These are phyloP conservation scores for Pythium periplocum DNA, from an alignment of 352 stramenopile species.

Conservation along the genomic window DNA sequence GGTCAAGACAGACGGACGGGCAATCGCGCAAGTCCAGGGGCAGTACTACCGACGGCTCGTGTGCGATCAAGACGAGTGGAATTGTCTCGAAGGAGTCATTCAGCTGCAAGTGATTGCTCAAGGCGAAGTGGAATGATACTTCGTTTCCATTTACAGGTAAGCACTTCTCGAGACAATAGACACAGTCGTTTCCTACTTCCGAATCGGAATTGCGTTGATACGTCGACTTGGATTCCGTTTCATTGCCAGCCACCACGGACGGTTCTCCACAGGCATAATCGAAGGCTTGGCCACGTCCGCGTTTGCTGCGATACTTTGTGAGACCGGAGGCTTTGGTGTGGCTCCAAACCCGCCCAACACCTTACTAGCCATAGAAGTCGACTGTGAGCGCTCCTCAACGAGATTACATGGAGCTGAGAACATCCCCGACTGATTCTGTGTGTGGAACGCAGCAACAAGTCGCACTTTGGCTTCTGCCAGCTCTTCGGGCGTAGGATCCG, in stretches of 20 bases:
- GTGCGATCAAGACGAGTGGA: constrained; percentile 12
- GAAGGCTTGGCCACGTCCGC: too few species aligned
- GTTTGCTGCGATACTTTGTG: too few species aligned
- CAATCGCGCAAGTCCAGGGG: too few species aligned
- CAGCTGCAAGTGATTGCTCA: constrained; percentile 2
- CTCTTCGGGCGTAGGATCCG: constrained; percentile 7
- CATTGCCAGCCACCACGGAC: constrained; percentile 17
- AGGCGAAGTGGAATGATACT: too few species aligned
- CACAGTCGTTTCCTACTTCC: constrained; percentile 1
- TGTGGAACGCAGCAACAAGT: constrained; percentile 30
- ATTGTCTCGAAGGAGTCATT: constrained; percentile 11
- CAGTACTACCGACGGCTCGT: not conserved
- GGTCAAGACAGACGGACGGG: too few species aligned
- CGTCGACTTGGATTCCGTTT: constrained; percentile 10
- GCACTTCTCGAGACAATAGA: not conserved
- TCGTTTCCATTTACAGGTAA: too few species aligned
- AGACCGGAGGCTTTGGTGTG: too few species aligned
- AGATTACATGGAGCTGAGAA: constrained; percentile 12
- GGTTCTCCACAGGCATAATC: constrained; percentile 4
- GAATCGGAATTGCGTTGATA: constrained; percentile 13
- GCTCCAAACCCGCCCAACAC: too few species aligned
- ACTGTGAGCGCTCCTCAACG: not conserved
- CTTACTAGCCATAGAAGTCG: too few species aligned
- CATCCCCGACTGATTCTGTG: constrained; percentile 16
- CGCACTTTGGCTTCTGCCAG: constrained; percentile 19